Percentiles rank a stretch among this genome's conserved stretches.
Evolutionary conservation across 352 stramenopile genomes (phyloP).

Genomic region (Pythium guiyangense): DNA sequence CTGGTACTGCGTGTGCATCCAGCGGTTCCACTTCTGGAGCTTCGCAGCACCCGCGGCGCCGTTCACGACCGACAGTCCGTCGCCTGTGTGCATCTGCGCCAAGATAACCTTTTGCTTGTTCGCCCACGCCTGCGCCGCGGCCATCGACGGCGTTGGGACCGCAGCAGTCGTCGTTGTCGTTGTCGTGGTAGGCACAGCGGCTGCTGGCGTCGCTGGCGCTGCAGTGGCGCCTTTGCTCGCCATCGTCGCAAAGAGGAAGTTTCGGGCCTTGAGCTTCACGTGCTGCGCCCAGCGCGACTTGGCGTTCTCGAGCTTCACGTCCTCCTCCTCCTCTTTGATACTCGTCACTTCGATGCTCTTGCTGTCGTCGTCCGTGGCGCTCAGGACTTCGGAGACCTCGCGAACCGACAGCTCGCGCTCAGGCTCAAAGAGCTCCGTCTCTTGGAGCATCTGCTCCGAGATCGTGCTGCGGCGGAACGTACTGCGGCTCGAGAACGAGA

Average conservation of each 20-base stretch:
- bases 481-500: slow-evolving; percentile 76
- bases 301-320: slow-evolving; percentile 77
- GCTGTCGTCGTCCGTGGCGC: slow-evolving; percentile 47
- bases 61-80: slow-evolving; percentile 18
- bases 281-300: slow-evolving; percentile 83
- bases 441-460: slow-evolving; percentile 80
- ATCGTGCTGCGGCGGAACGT: slow-evolving; percentile 79
- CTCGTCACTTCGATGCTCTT: slow-evolving; percentile 76
- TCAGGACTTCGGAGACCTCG: slow-evolving; percentile 76
- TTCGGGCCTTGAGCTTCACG: slow-evolving; percentile 78
- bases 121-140: slow-evolving; percentile 61
- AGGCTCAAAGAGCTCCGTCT: slow-evolving; percentile 80
- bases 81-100: slow-evolving; percentile 34
- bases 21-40: slow-evolving; percentile 83
- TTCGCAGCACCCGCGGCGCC: slow-evolving; percentile 43
- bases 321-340: slow-evolving; percentile 84
- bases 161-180: slow-evolving; percentile 9
- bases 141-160: slow-evolving; percentile 33
- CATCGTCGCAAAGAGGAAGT: slow-evolving; percentile 68
- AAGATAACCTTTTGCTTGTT: slow-evolving; percentile 72
- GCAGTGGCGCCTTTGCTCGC: slow-evolving; percentile 19
- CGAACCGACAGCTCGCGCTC: slow-evolving; percentile 68
- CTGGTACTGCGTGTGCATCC: slow-evolving; percentile 70
- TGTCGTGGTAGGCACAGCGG: neutral
- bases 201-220: slow-evolving; percentile 1